Evolutionary conservation across 148 eudicot genomes (phyloP), one percentile per base, ranked within the genome.

Genomic region (Rheum nobile): DNA sequence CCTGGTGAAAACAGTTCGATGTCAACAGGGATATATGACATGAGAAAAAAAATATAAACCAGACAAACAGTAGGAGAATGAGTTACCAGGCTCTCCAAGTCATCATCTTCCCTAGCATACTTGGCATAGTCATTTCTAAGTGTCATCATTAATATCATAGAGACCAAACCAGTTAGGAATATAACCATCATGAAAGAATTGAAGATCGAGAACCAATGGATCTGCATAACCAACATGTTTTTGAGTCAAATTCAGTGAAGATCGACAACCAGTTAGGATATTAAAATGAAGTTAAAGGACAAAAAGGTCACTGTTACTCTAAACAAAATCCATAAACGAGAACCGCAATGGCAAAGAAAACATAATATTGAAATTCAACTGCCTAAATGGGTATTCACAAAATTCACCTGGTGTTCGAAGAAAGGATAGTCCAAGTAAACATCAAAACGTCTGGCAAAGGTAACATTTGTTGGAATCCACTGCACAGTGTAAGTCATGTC

Each of bases 111-210:
- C 73, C 95, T 84, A 75, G 97, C 96, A 85, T 93, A 93, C 84
- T 93, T 93, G 2, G 98, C 98, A 80, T 93, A 93, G 83, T 93
- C 98, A 84, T 93, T 93, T 79, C 98, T 88, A 31, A 93, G 91
- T 14, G 97, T 91, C 32, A 97, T 89, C 97, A 93, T 91, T 44
- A 93, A 77, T 83, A 93, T 93, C 98, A 93, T 93, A 42, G 97
- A 89, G 38, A 93, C 97, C 85, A 91, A 72, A 32, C 97, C 97
- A 80, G 98, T 91, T 73, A 93, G 92, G 79, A 93, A 93, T 84
- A 93, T 93, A 59, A 93, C 98, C 98, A 93, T 93, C 98, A 93
- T 93, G 90, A 91, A 93, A 9, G 98, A 93, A 89, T 93, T 93
- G 78, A 93, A 91, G 47, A 93, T 87, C 39, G 97, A 93, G 84